These are phyloP conservation scores for Penstemon eatonii DNA, from an alignment of 257 asterid genomes.

Conservation along the genomic window DNA sequence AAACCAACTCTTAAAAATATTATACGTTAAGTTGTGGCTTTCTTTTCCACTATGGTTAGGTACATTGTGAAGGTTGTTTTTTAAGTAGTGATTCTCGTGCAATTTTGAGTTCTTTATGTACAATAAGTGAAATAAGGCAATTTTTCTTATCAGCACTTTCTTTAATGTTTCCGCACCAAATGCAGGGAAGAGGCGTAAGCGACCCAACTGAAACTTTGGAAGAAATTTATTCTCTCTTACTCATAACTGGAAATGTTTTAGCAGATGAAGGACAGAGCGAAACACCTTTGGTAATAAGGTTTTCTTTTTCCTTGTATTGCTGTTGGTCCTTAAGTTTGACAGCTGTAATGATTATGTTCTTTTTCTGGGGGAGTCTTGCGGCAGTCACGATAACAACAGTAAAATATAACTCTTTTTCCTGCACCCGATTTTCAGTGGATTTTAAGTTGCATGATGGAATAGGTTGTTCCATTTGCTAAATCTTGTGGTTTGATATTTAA, in stretches of 20 bases:
- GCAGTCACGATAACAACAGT: constrained; percentile 8
- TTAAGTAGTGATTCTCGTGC: constrained; percentile 19
- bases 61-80: constrained; percentile 22
- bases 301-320: constrained; percentile 15
- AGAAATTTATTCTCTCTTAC: constrained; percentile 88
- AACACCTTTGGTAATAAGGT: constrained; percentile 72
- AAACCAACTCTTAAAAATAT: not conserved
- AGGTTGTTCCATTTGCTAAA: constrained; percentile 16
- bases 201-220: constrained; percentile 93
- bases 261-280: constrained; percentile 98
- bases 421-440: constrained; percentile 2
- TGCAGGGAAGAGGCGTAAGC: constrained; percentile 78
- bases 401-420: not conserved
- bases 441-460: constrained; percentile 1
- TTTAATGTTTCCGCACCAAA: constrained; percentile 32
- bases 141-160: constrained; percentile 26
- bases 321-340: constrained; percentile 17
- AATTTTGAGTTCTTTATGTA: constrained; percentile 14
- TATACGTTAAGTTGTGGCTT: not conserved
- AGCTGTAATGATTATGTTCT: constrained; percentile 15
- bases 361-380: constrained; percentile 23
- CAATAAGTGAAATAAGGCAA: constrained; percentile 13
- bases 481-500: constrained; percentile 5
- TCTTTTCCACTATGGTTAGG: constrained; percentile 4
- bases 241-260: constrained; percentile 87